phyloP scores from a whole-genome alignment of 1,284 basidiomycete species.

The Exobasidium cylindrosporum region DNA sequence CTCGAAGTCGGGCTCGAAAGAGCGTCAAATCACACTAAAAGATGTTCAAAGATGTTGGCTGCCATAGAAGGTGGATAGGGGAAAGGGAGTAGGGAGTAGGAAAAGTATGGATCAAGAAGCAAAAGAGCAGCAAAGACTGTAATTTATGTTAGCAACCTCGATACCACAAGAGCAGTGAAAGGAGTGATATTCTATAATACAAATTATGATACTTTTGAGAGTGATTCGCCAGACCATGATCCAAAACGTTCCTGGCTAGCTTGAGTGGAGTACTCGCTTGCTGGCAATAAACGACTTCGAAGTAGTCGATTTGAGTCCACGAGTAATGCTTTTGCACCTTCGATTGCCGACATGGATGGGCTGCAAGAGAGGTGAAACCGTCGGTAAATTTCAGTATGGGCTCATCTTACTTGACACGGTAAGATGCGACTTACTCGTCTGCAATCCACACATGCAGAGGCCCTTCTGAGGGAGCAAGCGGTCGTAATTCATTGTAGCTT shows the following conservation, averaged over 20 bases:
- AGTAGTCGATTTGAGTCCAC: not conserved
- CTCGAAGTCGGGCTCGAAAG: slow-evolving; percentile 1
- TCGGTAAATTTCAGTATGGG: no score
- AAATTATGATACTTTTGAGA: no score
- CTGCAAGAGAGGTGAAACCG: not conserved
- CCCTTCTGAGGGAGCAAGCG: not conserved
- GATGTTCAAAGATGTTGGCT: not conserved
- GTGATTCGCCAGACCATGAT: not conserved
- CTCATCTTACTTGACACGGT: no score
- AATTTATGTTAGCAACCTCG: no score
- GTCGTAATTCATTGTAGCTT: not conserved
- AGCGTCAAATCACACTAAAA: slow-evolving; percentile 14
- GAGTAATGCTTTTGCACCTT: not conserved
- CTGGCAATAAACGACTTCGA: not conserved
- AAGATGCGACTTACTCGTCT: not conserved
- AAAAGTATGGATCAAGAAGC: no score
- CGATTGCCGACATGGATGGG: not conserved
- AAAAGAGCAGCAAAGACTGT: no score
- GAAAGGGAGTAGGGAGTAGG: no score
- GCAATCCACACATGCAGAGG: slow-evolving; percentile 1
- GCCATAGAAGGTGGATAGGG: no score
- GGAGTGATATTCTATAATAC: no score
- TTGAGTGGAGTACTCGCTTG: not conserved
- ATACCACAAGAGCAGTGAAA: no score
- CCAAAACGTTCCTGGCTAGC: not conserved